Evolutionary conservation across 768 basidiomycete genomes (phyloP), one percentile per base, ranked within the genome.

Genomic region (Solioccasus polychromus): DNA sequence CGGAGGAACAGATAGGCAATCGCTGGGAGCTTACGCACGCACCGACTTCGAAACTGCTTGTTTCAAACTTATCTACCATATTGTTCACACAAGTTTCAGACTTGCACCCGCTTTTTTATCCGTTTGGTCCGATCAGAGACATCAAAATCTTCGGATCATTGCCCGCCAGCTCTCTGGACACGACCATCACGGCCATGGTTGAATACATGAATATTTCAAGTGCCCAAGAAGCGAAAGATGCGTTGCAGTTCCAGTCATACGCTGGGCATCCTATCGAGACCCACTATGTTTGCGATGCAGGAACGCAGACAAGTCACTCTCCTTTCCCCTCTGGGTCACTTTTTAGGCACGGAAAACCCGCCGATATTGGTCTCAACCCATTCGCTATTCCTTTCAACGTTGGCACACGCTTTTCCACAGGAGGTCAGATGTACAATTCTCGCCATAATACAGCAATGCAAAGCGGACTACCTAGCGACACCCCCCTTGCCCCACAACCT

Each of bases 21-120:
- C 61, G 61, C 19, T 70, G 72, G 49, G 54, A 64, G 35, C 60
- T 67, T 34, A 59, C 64, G 32, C 57, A 57, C 34, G 39, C 63
- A 10, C 75, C 82, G 23, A 78, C 81, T 19, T 60, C 70, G 14
- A 74, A 73, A 32, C 55, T 89, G 44, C 69, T 86, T 29, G 79
- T 88, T 39, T 75, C 72, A 47, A 83, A 86, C 48, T 65, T 90
- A 52, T 80, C 88, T 34, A 70, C 75, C 23, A 55, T 85, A 34
- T 65, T 89, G 32, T 89, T 89, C 61, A 78, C 83, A 45, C 77
- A 83, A 58, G 64, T 70, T 36, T 72, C 76, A 41, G 87, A 89
- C 57, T 64, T 88, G 52, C 75, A 84, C 40, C 86, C 86, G n/a
- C 71, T 89, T 30, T 75, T 89, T 47, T 78, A 72, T 62, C 87